Percentiles rank a stretch among this genome's conserved stretches.
phyloP scores from a whole-genome alignment of 805 yeast genomes.

The Wilhelminamyces savonicus region DNA sequence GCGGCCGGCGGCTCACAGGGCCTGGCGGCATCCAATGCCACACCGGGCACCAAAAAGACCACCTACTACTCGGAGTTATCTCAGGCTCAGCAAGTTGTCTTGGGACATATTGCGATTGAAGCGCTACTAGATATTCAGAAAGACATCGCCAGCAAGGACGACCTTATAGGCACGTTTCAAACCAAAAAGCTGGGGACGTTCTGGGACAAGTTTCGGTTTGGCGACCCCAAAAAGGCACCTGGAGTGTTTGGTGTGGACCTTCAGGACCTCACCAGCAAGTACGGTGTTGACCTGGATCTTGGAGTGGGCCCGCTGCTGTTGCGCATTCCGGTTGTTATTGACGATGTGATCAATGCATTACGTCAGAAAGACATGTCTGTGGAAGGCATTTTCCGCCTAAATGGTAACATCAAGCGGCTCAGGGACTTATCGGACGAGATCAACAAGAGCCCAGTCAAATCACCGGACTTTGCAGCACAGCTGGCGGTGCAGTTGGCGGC shows the following conservation, averaged over 20 bases:
- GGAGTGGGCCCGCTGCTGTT: conserved; percentile 81
- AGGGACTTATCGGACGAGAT: conserved; percentile 67
- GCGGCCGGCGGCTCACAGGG: conserved; percentile 6
- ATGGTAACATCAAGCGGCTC: conserved; percentile 85
- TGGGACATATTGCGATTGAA: conserved; percentile 55
- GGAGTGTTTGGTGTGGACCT: conserved; percentile 76
- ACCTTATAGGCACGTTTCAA: conserved; percentile 35
- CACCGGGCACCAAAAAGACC: conserved; percentile 6
- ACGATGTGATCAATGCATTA: conserved; percentile 77
- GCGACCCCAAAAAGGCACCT: conserved; percentile 17
- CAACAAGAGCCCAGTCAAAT: conserved; percentile 63
- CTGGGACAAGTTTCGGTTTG: conserved; percentile 47
- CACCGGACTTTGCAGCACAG: conserved; percentile 68
- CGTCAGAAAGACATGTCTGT: conserved; percentile 89
- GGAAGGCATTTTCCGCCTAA: conserved; percentile 93
- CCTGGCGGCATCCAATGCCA: neutral
- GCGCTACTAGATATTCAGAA: conserved; percentile 34
- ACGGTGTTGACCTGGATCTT: conserved; percentile 76
- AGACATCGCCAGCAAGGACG: conserved; percentile 21
- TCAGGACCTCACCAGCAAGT: conserved; percentile 58
- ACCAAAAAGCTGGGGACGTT: conserved; percentile 39
- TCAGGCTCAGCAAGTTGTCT: conserved; percentile 49
- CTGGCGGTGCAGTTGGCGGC: conserved; percentile 92
- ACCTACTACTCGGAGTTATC: conserved; percentile 62
- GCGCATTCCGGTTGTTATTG: conserved; percentile 78